phyloP scores from a whole-genome alignment of 805 yeast species.

The Candida methanosorbosa region DNA sequence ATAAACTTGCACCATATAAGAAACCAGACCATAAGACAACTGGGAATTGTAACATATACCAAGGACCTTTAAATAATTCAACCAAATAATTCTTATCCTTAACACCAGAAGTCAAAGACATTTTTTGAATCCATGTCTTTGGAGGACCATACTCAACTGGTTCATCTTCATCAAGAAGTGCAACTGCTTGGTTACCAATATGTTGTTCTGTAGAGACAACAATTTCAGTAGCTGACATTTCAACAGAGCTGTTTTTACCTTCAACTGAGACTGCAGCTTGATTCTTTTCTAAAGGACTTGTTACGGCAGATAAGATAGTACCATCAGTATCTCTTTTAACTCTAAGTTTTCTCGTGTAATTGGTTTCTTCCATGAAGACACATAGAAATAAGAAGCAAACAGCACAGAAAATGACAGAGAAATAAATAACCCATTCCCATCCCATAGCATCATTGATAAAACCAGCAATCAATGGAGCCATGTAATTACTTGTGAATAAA shows the following conservation, averaged over 20 bases:
- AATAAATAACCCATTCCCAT: constrained; percentile 45
- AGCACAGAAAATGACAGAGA: constrained; percentile 39
- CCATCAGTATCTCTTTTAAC: constrained; percentile 18
- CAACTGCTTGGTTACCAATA: constrained; percentile 20
- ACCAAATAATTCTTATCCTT: constrained; percentile 18
- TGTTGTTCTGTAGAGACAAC: constrained; percentile 14
- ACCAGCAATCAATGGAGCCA: constrained; percentile 56
- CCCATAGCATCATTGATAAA: constrained; percentile 40
- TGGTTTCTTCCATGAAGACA: constrained; percentile 48
- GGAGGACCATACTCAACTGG: constrained; percentile 16
- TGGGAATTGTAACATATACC: constrained; percentile 37
- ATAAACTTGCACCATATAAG: constrained; percentile 38
- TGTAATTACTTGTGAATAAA: constrained; percentile 42
- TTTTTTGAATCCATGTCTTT: constrained; percentile 32
- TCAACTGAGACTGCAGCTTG: constrained; percentile 7
- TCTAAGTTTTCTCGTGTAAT: constrained; percentile 27
- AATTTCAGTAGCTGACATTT: constrained; percentile 6
- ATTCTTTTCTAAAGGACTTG: constrained; percentile 12
- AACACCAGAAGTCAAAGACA: constrained; percentile 33
- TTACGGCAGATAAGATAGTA: constrained; percentile 12
- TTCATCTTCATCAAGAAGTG: constrained; percentile 15
- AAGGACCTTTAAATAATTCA: constrained; percentile 26
- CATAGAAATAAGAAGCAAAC: constrained; percentile 30
- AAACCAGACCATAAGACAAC: constrained; percentile 54
- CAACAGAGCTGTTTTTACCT: constrained; percentile 4